Percentiles rank a stretch among this genome's conserved stretches.
These are phyloP conservation scores for Corinectria fuckeliana DNA, from an alignment of 2,329 filamentous ascomycete genomes.

Conservation along the genomic window DNA sequence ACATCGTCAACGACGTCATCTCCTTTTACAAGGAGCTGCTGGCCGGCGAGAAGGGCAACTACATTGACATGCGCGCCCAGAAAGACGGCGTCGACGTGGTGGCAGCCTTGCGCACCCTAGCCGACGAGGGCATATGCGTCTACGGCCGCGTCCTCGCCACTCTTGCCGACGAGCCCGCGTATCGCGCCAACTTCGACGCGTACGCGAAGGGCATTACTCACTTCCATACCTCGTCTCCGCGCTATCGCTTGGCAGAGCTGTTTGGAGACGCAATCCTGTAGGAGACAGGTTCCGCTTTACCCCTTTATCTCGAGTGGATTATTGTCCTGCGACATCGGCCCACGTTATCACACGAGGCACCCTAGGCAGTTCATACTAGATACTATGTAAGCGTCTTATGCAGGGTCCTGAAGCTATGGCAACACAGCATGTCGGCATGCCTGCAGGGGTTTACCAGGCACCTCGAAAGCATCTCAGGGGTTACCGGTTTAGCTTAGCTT, in stretches of 20 bases:
- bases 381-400: too few relatives aligned
- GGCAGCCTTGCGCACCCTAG: background rate
- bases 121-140: slow-evolving; percentile 8
- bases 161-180: slow-evolving; percentile 9
- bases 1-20: slow-evolving; percentile 21
- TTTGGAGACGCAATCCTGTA: too few relatives aligned
- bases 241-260: slow-evolving; percentile 3
- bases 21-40: slow-evolving; percentile 19
- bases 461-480: too few relatives aligned
- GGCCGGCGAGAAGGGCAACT: slow-evolving; percentile 17
- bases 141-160: background rate
- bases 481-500: too few relatives aligned
- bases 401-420: too few relatives aligned
- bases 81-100: slow-evolving; percentile 12
- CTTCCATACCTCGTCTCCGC: slow-evolving; percentile 14
- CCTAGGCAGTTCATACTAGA: too few relatives aligned
- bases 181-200: slow-evolving; percentile 13
- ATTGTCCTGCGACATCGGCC: too few relatives aligned
- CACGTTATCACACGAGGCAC: too few relatives aligned
- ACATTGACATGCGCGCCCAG: slow-evolving; percentile 14
- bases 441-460: too few relatives aligned
- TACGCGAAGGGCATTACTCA: slow-evolving; percentile 17
- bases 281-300: too few relatives aligned
- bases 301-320: too few relatives aligned
- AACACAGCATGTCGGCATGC: too few relatives aligned